Base-by-base conservation (phyloP, 164 flowering plant genomes). In the Vitis rupestris region DNA sequence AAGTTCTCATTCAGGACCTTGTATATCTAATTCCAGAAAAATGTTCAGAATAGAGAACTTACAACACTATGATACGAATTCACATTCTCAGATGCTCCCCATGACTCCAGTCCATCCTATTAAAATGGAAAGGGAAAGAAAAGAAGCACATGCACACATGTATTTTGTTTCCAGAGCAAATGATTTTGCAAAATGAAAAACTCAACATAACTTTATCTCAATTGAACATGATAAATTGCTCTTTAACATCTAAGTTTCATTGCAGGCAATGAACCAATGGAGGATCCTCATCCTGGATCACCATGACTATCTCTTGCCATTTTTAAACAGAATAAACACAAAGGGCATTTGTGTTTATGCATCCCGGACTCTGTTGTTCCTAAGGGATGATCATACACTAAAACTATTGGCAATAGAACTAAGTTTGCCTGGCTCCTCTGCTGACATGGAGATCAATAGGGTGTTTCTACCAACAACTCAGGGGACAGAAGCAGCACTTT, bases 371-470 rank as follows among this genome's bases (percentile, higher is more conserved):
- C 69, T 88, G 9, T 59, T 88, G 1, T 84, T 84, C 71, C 50
- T 72, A 16, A 73, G 69, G 48, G 50, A 68, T 8, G 86, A 86
- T 62, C 66, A 8, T 15, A 79, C 87, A 0, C 68, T 88, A 58
- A 85, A 82, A 75, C 90, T 88, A n/a, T 9, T 88, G 44, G 90
- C 80, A 1, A 88, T 88, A 10, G 89, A 85, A 68, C 65, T 88
- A 60, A 83, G 82, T 77, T 72, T 85, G 56, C 90, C 88, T 1
- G 58, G 44, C 12, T 30, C 54, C 0, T 11, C 61, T 0, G 49
- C 8, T 2, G 64, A 47, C 29, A 61, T 56, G 0, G 75, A 63
- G 61, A 30, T 69, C 27, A 75, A 23, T 13, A 63, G 75, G 60
- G 82, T 85, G 10, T 80, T 78, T n/a, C 15, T 74, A 19, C 89